Evolutionary conservation across 2,329 filamentous ascomycete genomes (phyloP).

Genomic region (Colletotrichum filicis): DNA sequence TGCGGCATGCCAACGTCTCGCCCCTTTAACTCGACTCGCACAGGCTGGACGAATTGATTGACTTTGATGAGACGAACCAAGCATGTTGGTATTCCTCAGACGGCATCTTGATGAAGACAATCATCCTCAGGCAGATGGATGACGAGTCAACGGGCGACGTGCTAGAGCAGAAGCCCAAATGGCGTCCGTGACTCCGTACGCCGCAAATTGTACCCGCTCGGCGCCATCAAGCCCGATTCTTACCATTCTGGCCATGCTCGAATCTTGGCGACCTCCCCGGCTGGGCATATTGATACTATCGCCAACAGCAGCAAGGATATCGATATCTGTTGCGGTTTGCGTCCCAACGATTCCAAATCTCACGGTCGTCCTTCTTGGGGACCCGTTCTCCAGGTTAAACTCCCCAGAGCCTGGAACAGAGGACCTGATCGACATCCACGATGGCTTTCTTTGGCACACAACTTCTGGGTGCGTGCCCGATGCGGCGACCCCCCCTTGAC

Average conservation of each 20-base stretch:
- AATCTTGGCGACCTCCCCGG: background rate
- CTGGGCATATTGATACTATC: constrained; percentile 6
- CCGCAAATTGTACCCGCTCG: background rate
- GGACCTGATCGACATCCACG: constrained; percentile 24
- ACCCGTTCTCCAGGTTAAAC: constrained; percentile 7
- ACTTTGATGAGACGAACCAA: constrained; percentile 32
- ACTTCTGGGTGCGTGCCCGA: constrained; percentile 1
- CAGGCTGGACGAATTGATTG: constrained; percentile 16
- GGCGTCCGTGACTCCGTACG: background rate
- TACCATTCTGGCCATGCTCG: background rate
- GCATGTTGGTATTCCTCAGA: background rate
- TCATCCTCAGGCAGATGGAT: constrained; percentile 15
- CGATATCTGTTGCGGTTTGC: background rate
- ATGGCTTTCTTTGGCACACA: background rate
- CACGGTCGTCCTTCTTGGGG: background rate
- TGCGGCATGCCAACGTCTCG: background rate
- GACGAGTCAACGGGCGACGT: constrained; percentile 22
- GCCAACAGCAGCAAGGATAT: constrained; percentile 6
- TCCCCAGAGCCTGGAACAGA: constrained; percentile 27
- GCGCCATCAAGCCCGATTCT: background rate
- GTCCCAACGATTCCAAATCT: constrained; percentile 6
- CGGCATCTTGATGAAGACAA: constrained; percentile 4
- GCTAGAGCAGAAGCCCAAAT: background rate
- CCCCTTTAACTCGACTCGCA: background rate
- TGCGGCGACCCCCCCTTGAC: constrained; percentile 7